Percentiles rank a stretch among this genome's conserved stretches.
These are phyloP conservation scores for Salvia splendens DNA, from an alignment of 257 asterid species.

Conservation along the genomic window DNA sequence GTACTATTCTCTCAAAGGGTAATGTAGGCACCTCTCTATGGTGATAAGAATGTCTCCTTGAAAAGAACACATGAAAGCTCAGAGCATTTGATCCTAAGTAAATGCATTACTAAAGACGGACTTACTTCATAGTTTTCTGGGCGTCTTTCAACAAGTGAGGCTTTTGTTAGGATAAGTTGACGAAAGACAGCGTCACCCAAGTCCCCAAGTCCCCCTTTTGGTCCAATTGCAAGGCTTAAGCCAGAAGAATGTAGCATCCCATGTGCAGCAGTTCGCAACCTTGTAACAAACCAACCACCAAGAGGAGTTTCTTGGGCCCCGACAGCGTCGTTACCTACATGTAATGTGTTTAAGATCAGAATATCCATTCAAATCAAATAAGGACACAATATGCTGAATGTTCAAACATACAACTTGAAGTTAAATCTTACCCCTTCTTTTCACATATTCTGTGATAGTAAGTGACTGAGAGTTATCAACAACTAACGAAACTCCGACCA, in stretches of 20 bases:
- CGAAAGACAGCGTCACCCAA: constrained; percentile 93
- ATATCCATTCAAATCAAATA: constrained; percentile 22
- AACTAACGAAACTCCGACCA: constrained; percentile 79
- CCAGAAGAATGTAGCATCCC: constrained; percentile 81
- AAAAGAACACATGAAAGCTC: constrained; percentile 22
- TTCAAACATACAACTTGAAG: constrained; percentile 20
- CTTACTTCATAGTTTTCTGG: constrained; percentile 99
- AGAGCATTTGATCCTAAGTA: constrained; percentile 16
- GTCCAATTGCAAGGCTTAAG: constrained; percentile 80
- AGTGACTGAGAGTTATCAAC: constrained; percentile 79
- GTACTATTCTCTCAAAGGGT: constrained; percentile 12
- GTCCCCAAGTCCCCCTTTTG: constrained; percentile 98
- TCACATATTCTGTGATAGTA: constrained; percentile 69
- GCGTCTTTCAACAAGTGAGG: constrained; percentile 91
- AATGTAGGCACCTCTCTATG: constrained; percentile 20
- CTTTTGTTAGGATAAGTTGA: constrained; percentile 91
- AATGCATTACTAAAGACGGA: constrained; percentile 30
- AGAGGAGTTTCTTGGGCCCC: constrained; percentile 98
- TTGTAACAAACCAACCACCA: constrained; percentile 91
- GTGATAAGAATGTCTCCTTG: constrained; percentile 6
- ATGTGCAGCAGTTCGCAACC: constrained; percentile 94
- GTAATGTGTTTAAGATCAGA: constrained; percentile 28
- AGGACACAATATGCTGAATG: constrained; percentile 11
- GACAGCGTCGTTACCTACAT: constrained; percentile 88
- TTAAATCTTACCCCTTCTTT: constrained; percentile 71